Percentiles rank a stretch among this genome's conserved stretches.
These are phyloP conservation scores for Trichosporon asahii DNA, from an alignment of 1,284 basidiomycete genomes.

Conservation along the genomic window DNA sequence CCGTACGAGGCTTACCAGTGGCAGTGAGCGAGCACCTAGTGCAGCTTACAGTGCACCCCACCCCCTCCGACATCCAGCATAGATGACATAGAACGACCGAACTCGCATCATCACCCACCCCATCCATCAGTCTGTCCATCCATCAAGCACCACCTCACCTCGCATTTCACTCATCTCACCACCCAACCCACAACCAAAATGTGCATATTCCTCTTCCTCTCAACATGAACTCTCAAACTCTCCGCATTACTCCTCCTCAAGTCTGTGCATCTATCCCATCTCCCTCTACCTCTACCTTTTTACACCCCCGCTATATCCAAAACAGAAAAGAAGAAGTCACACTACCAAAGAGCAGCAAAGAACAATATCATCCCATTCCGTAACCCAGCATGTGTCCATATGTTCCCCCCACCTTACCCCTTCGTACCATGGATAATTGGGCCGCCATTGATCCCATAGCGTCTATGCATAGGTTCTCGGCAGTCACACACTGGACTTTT, in stretches of 20 bases:
- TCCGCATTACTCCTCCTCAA: conserved; percentile 1
- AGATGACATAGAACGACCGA: conserved; percentile 1
- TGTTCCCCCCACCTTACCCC: neutral
- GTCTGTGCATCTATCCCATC: neutral
- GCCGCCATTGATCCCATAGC: neutral
- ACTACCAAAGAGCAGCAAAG: neutral
- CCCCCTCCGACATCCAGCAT: neutral
- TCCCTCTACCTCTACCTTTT: neutral
- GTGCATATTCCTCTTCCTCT: neutral
- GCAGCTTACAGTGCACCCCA: neutral
- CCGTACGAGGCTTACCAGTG: conserved; percentile 7
- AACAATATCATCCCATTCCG: neutral
- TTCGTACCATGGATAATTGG: conserved; percentile 1
- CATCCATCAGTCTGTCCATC: neutral
- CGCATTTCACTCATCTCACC: neutral
- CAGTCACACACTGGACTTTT: neutral
- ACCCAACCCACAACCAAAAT: neutral
- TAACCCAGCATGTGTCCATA: neutral
- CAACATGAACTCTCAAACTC: neutral
- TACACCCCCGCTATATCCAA: neutral
- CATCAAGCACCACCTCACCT: neutral
- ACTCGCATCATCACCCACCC: neutral
- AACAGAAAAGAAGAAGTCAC: conserved; percentile 8
- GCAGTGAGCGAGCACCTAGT: neutral
- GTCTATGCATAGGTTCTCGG: neutral